Percentiles rank a stretch among this genome's conserved stretches.
These are phyloP conservation scores for Nakaseomyces delphensis DNA, from an alignment of 1,139 yeast species.

Conservation along the genomic window DNA sequence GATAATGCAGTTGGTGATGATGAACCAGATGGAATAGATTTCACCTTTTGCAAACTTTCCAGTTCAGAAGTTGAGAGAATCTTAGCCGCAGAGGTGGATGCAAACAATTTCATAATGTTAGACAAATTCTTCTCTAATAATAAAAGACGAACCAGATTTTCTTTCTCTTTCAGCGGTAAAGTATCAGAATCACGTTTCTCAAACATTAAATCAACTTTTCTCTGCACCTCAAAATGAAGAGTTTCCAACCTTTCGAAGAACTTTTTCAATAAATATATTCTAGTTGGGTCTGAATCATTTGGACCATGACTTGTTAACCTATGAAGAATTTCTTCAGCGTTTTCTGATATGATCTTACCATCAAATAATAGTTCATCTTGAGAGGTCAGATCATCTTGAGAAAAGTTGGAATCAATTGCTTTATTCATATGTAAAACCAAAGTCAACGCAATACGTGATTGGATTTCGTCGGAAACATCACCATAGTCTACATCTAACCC, in stretches of 20 bases:
- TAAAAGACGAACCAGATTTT: slow-evolving; percentile 54
- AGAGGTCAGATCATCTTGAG: slow-evolving; percentile 27
- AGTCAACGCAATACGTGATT: slow-evolving; percentile 71
- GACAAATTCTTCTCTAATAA: slow-evolving; percentile 57
- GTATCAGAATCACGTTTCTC: slow-evolving; percentile 48
- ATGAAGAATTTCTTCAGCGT: slow-evolving; percentile 52
- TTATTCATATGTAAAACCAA: slow-evolving; percentile 77
- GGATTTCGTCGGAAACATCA: slow-evolving; percentile 56
- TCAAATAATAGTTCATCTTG: slow-evolving; percentile 46
- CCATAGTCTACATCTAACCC: slow-evolving; percentile 69
- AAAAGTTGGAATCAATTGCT: slow-evolving; percentile 40
- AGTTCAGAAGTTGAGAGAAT: neutral
- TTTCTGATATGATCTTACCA: slow-evolving; percentile 52
- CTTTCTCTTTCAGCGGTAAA: slow-evolving; percentile 59
- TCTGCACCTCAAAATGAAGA: slow-evolving; percentile 50
- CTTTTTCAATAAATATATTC: slow-evolving; percentile 36
- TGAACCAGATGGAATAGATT: slow-evolving; percentile 1
- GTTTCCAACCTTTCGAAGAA: slow-evolving; percentile 45
- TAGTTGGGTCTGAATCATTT: slow-evolving; percentile 33
- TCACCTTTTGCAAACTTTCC: neutral
- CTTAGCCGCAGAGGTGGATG: slow-evolving; percentile 7
- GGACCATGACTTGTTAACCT: slow-evolving; percentile 26
- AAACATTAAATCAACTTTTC: slow-evolving; percentile 52
- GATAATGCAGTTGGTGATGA: neutral
- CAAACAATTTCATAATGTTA: slow-evolving; percentile 53